Percentiles rank a stretch among this genome's conserved stretches.
phyloP scores from a whole-genome alignment of 2,329 filamentous ascomycete species.

The Colletotrichum sojae region DNA sequence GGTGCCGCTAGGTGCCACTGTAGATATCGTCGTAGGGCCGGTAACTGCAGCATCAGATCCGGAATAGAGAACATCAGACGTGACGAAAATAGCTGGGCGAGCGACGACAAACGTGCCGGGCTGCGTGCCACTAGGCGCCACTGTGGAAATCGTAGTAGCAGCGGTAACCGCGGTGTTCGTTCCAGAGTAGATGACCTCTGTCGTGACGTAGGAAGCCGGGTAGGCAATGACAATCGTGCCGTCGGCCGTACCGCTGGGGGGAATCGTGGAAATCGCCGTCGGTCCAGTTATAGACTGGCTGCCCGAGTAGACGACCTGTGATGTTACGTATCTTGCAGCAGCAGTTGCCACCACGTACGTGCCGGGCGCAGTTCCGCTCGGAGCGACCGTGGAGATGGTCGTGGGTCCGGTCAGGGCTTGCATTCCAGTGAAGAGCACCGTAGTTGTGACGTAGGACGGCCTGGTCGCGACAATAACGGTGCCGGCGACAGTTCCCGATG shows the following conservation, averaged over 20 bases:
- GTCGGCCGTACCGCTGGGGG: conserved; percentile 14
- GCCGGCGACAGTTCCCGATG: neutral
- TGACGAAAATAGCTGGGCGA: conserved; percentile 3
- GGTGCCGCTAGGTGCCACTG: conserved; percentile 27
- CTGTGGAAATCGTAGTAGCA: neutral
- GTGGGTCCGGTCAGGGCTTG: neutral
- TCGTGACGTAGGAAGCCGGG: conserved; percentile 2
- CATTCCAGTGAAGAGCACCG: conserved; percentile 1
- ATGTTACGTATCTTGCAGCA: conserved; percentile 4
- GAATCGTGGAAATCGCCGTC: conserved; percentile 7
- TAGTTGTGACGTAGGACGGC: conserved; percentile 6
- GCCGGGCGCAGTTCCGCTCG: conserved; percentile 21
- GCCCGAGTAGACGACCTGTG: conserved; percentile 10
- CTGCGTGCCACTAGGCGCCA: conserved; percentile 12
- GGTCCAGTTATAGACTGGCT: neutral
- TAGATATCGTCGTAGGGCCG: neutral
- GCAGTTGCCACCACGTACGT: conserved; percentile 28
- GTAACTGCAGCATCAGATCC: neutral
- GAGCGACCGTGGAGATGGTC: conserved; percentile 21
- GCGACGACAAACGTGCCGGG: conserved; percentile 16
- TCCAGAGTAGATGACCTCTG: neutral
- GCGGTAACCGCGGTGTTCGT: conserved; percentile 4
- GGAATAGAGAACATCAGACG: neutral
- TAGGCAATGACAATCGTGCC: conserved; percentile 10
- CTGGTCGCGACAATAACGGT: conserved; percentile 7